phyloP scores from a whole-genome alignment of 495 filamentous ascomycete genomes.

The Trichodelitschia bisporula region DNA sequence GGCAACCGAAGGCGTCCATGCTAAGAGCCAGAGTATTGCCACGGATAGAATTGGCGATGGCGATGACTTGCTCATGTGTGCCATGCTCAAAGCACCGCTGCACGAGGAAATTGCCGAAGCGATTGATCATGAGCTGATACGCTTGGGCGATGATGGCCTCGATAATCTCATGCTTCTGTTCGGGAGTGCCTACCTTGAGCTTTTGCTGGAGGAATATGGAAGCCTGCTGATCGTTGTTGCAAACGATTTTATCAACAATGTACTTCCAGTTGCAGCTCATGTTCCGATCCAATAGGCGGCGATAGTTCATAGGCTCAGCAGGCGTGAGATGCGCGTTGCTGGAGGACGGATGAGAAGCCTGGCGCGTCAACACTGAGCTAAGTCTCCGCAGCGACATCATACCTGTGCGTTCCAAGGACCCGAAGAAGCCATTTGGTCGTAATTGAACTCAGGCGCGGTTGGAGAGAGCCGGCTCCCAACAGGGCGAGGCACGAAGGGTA shows the following conservation, averaged over 20 bases:
- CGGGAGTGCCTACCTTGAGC: constrained; percentile 82
- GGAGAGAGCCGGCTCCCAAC: constrained; percentile 67
- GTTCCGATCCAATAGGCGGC: constrained; percentile 81
- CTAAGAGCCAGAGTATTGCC: constrained; percentile 84
- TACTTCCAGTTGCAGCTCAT: constrained; percentile 98
- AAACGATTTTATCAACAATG: constrained; percentile 97
- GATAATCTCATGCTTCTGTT: constrained; percentile 93
- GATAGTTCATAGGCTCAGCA: constrained; percentile 89
- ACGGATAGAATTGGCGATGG: constrained; percentile 84
- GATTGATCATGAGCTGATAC: constrained; percentile 90
- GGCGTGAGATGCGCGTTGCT: constrained; percentile 70
- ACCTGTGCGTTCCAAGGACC: constrained; percentile 28
- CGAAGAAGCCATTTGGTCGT: constrained; percentile 13
- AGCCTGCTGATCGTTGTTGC: constrained; percentile 96
- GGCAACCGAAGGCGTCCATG: constrained; percentile 96
- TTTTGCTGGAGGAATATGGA: constrained; percentile 98
- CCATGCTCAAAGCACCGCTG: constrained; percentile 98
- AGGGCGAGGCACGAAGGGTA: constrained; percentile 40
- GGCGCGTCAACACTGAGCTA: too few relatives aligned
- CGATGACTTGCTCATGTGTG: constrained; percentile 78
- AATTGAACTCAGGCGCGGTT: constrained; percentile 57
- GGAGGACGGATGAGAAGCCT: too few relatives aligned
- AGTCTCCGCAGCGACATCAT: constrained; percentile 3
- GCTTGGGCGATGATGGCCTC: constrained; percentile 90
- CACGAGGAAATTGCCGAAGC: constrained; percentile 94